phyloP scores from a whole-genome alignment of 805 yeast species.

The Ogataea allantospora region DNA sequence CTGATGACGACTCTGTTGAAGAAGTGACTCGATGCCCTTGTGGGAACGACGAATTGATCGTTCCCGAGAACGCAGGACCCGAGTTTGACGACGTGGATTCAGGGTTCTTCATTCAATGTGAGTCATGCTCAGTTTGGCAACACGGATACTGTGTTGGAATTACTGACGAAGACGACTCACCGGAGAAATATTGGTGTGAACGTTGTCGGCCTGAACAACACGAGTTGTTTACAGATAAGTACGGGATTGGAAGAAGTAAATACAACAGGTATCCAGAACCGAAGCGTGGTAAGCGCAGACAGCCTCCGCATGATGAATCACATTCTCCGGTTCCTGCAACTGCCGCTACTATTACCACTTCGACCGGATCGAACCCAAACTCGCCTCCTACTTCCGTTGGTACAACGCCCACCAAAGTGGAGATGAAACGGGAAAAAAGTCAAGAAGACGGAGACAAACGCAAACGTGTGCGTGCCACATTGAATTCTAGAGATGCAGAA shows the following conservation, averaged over 20 bases:
- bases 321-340: constrained; percentile 11
- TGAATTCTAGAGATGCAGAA: constrained; percentile 32
- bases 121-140: constrained; percentile 93
- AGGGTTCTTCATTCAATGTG: constrained; percentile 82
- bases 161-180: constrained; percentile 67
- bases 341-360: constrained; percentile 10
- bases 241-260: constrained; percentile 46
- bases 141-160: constrained; percentile 96
- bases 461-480: constrained; percentile 27
- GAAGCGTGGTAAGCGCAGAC: constrained; percentile 26
- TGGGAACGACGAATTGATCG: constrained; percentile 45
- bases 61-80: constrained; percentile 27
- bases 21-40: constrained; percentile 58
- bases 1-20: constrained; percentile 30
- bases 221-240: constrained; percentile 44
- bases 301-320: constrained; percentile 20
- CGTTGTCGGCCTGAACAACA: constrained; percentile 85
- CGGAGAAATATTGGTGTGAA: constrained; percentile 96
- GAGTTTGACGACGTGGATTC: constrained; percentile 42
- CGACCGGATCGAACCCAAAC: constrained; percentile 7
- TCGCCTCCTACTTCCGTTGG: constrained; percentile 10
- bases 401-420: constrained; percentile 14
- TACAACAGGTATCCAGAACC: constrained; percentile 44
- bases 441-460: constrained; percentile 22
- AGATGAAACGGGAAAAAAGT: constrained; percentile 13